Evolutionary conservation across 441 rosid species (phyloP), one percentile per base, ranked within the genome.

Genomic region (Hura crepitans): DNA sequence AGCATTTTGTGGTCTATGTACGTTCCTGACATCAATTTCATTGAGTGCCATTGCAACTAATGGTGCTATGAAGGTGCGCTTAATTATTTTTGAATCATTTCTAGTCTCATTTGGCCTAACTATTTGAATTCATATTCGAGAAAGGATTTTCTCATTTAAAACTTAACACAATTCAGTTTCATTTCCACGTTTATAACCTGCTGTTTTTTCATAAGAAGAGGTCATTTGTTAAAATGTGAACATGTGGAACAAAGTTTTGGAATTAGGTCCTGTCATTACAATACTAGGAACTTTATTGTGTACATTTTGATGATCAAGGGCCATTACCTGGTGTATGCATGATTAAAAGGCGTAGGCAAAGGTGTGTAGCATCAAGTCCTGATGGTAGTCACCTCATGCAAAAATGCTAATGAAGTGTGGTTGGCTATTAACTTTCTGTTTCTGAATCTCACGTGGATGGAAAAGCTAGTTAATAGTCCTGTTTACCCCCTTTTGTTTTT

Each of bases 11-110:
- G 98, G 99, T 62, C 54, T 82, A 71, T 96, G 99, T 81, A 96
- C 99, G 76, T 93, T 96, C 84, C 80, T 96, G 78, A 93, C 99
- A 62, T 72, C 87, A 77, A 87, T 96, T 79, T 96, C 99, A 17
- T 75, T 96, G 81, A 96, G 99, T 84, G 99, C 99, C 60, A 96
- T 96, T 84, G 99, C 99, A 54, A 96, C 99, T 53, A 96, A 96
- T 85, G 99, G 99, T 70, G 99, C 99, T 64, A 96, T 96, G 97
- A 96, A 93, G 97, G 98, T 96, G 78, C 13, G 31, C 10, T 39
- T 53, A 22, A 43, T 11, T 50, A 42, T 35, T 11, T 18, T 31
- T 27, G 58, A 17, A 35, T 14, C 6, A 28, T 59, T 64, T 51
- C 42, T n/a, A 2, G 4, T 71, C 13, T 39, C 30, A 28, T 27